Evolutionary conservation across 73 alveolate species (phyloP).

Genomic region (Blepharisma japonicum): DNA sequence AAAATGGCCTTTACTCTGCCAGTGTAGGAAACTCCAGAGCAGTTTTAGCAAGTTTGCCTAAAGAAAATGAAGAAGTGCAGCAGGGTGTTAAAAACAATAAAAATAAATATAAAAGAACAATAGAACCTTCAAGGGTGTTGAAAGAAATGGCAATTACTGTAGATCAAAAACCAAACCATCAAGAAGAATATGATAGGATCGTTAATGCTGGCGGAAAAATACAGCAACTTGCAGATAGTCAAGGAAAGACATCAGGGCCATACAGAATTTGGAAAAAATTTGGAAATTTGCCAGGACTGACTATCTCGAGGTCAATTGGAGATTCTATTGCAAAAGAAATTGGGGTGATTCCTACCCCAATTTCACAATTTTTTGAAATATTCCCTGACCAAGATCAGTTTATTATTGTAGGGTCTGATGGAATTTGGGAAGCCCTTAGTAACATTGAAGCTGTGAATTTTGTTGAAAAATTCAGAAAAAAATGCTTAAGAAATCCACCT

Average conservation of each 20-base stretch:
- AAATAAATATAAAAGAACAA: background rate
- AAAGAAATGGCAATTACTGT: constrained; percentile 24
- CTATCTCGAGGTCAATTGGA: constrained; percentile 45
- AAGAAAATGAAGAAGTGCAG: background rate
- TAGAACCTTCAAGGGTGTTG: constrained; percentile 2
- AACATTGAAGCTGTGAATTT: background rate
- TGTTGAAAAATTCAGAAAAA: constrained; percentile 1
- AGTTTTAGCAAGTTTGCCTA: constrained; percentile 2
- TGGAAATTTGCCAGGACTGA: constrained; percentile 50
- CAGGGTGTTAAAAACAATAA: background rate
- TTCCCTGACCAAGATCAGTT: constrained; percentile 2
- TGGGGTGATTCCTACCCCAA: background rate
- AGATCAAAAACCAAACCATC: constrained; percentile 38
- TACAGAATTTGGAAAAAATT: constrained; percentile 54
- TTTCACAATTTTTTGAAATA: background rate
- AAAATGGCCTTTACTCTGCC: background rate
- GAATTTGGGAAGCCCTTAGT: background rate
- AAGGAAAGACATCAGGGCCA: constrained; percentile 42
- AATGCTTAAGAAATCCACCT: background rate
- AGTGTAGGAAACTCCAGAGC: constrained; percentile 9
- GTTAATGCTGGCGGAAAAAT: constrained; percentile 47
- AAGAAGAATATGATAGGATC: constrained; percentile 53
- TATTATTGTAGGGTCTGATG: background rate
- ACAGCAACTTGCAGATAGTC: constrained; percentile 39
- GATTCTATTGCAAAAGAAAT: background rate